Conservation (phyloP, 805 yeast species). For the Saccharomycopsis fermentans region DNA sequence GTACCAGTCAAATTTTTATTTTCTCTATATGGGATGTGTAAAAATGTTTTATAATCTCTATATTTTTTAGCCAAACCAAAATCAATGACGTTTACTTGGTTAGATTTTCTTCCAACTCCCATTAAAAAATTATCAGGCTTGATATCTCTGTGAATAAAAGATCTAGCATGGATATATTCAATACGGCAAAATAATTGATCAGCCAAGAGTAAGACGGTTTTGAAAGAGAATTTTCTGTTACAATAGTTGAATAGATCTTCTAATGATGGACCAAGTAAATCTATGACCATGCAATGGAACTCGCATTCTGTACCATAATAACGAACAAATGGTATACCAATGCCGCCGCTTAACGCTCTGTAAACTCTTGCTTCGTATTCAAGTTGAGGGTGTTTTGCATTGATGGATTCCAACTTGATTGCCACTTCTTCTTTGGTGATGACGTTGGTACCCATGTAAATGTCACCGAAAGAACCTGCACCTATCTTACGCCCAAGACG, state of each 20-base stretch:
- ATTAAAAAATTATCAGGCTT: conserved; percentile 72
- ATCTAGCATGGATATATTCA: conserved; percentile 91
- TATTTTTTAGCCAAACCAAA: conserved; percentile 90
- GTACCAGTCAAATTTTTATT: conserved; percentile 96
- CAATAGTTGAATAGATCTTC: conserved; percentile 96
- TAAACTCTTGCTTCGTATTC: conserved; percentile 96
- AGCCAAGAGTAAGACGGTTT: conserved; percentile 85
- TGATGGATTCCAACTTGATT: conserved; percentile 79
- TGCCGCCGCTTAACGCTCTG: conserved; percentile 90
- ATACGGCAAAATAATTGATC: conserved; percentile 91
- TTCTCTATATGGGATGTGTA: conserved; percentile 93
- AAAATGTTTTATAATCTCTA: conserved; percentile 87
- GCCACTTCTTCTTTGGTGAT: conserved; percentile 97
- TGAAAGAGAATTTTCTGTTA: conserved; percentile 83
- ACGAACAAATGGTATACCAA: conserved; percentile 92
- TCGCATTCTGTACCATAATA: conserved; percentile 97
- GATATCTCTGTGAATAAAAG: conserved; percentile 77
- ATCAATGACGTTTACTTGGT: conserved; percentile 89
- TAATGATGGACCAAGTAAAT: conserved; percentile 85
- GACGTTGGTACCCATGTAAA: conserved; percentile 84
- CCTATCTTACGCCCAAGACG: conserved; percentile 94
- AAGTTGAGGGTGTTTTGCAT: conserved; percentile 92
- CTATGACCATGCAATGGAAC: conserved; percentile 94
- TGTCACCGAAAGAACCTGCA: conserved; percentile 95
- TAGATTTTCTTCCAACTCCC: conserved; percentile 92